These are phyloP conservation scores for Claviceps sorghi DNA, from an alignment of 2,329 filamentous ascomycete species.

Conservation along the genomic window DNA sequence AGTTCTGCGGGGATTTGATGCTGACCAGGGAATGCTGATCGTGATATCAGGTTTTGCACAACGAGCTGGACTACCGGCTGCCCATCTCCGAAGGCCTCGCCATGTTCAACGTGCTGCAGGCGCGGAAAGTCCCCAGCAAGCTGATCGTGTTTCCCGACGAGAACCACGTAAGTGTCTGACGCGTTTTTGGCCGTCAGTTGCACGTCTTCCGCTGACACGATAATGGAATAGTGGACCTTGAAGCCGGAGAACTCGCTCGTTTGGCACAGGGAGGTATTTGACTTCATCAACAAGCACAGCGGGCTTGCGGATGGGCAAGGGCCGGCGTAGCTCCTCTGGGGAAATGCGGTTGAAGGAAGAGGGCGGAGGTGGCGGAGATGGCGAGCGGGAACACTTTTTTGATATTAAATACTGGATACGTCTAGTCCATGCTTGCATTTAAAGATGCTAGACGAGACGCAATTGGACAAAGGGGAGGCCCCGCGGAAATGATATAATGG, in stretches of 20 bases:
- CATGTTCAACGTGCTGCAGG: conserved; percentile 76
- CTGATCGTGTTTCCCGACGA: conserved; percentile 71
- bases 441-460: background rate
- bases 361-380: no score
- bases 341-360: no score
- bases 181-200: background rate
- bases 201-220: background rate
- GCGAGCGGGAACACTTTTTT: background rate
- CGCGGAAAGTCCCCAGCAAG: conserved; percentile 57
- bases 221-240: conserved; percentile 52
- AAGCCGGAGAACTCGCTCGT: conserved; percentile 83
- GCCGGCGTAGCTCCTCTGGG: background rate
- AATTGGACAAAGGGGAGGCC: no score
- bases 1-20: no score
- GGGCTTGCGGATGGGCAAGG: conserved; percentile 21
- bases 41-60: conserved; percentile 52
- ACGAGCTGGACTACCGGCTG: conserved; percentile 75
- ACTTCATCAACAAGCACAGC: conserved; percentile 56
- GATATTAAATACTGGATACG: background rate
- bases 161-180: conserved; percentile 30
- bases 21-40: no score
- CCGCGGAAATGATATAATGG: no score
- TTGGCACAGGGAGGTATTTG: conserved; percentile 77
- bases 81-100: conserved; percentile 73
- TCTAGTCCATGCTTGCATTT: background rate